Percentiles rank a stretch among this genome's conserved stretches.
These are phyloP conservation scores for Quercus gilva DNA, from an alignment of 306 rosid species.

Conservation along the genomic window DNA sequence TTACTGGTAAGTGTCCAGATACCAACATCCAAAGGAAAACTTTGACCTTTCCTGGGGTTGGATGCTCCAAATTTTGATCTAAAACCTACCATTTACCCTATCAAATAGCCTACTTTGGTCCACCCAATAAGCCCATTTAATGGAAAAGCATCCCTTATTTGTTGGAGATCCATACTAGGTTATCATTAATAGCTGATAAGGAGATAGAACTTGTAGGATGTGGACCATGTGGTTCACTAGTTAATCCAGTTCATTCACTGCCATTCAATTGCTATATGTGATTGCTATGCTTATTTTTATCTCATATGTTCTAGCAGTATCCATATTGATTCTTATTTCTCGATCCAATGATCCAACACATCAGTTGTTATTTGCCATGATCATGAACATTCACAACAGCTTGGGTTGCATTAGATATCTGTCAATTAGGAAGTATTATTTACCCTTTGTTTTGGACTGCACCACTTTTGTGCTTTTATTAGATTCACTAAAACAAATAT, in stretches of 20 bases:
- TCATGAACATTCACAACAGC: background rate
- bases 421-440: background rate
- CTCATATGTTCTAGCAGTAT: background rate
- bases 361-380: background rate
- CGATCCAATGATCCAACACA: background rate
- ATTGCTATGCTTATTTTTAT: background rate
- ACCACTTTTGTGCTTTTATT: background rate
- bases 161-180: too few relatives aligned
- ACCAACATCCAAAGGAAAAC: too few relatives aligned
- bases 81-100: too few relatives aligned
- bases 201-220: too few relatives aligned
- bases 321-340: background rate
- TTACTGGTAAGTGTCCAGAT: too few relatives aligned
- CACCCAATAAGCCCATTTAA: too few relatives aligned
- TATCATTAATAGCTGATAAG: too few relatives aligned
- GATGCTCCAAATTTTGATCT: too few relatives aligned
- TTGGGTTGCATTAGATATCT: background rate
- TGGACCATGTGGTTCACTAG: too few relatives aligned
- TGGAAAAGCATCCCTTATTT: too few relatives aligned
- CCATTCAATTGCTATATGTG: background rate
- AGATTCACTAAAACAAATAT: background rate
- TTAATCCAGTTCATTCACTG: background rate
- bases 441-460: background rate
- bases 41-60: too few relatives aligned
- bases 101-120: too few relatives aligned